These are phyloP conservation scores for Geotrichum histeridarum DNA, from an alignment of 1,139 yeast genomes.

Conservation along the genomic window DNA sequence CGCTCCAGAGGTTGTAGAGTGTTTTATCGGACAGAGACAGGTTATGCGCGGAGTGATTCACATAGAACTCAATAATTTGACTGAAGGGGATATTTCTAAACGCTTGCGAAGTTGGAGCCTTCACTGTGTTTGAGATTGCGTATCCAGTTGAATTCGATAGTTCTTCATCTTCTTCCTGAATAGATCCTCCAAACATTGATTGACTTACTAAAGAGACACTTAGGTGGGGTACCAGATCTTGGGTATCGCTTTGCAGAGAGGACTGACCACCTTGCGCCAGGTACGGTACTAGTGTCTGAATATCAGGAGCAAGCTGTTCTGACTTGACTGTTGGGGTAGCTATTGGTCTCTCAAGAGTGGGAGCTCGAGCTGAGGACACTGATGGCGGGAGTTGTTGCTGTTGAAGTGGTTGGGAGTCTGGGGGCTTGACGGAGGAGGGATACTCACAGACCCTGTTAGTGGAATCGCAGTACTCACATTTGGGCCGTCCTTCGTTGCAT, in stretches of 20 bases:
- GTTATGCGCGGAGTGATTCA: background rate
- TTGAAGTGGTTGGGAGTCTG: background rate
- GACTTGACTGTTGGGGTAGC: background rate
- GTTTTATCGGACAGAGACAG: conserved; percentile 6
- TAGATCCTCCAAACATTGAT: too few species aligned
- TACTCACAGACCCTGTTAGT: conserved; percentile 19
- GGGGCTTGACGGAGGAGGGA: conserved; percentile 1
- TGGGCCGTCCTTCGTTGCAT: conserved; percentile 17
- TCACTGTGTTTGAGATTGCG: background rate
- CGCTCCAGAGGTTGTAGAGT: conserved; percentile 4
- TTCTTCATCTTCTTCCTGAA: too few species aligned
- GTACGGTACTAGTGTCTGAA: too few species aligned
- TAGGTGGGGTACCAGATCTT: too few species aligned
- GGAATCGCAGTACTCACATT: conserved; percentile 17
- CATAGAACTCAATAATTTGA: conserved; percentile 7
- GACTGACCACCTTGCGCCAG: too few species aligned
- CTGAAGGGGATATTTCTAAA: conserved; percentile 8
- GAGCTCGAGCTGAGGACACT: background rate
- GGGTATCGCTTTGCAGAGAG: too few species aligned
- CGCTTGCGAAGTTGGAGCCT: background rate
- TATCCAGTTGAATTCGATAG: too few species aligned
- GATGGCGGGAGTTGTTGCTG: background rate
- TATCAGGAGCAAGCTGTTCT: too few species aligned
- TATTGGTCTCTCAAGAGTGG: background rate
- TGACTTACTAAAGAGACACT: too few species aligned